Percentiles rank a stretch among this genome's conserved stretches.
These are phyloP conservation scores for Zopfia rhizophila DNA, from an alignment of 2,329 filamentous ascomycete genomes.

Conservation along the genomic window DNA sequence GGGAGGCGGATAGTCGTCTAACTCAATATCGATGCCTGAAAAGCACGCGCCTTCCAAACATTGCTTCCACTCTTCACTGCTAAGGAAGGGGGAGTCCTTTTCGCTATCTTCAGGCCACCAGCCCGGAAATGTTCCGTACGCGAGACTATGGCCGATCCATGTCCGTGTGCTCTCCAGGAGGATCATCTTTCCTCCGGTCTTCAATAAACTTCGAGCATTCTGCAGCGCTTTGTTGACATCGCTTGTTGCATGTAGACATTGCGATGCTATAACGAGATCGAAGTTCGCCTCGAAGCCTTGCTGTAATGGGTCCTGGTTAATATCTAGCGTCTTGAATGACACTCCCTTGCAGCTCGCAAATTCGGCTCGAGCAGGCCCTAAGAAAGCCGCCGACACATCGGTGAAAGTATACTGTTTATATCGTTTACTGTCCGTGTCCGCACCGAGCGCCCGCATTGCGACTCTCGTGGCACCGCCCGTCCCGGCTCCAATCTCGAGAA, in stretches of 20 bases:
- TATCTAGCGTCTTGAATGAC: constrained; percentile 4
- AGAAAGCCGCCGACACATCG: constrained; percentile 17
- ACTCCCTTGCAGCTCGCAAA: constrained; percentile 3
- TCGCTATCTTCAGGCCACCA: neutral
- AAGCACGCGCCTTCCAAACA: constrained; percentile 44
- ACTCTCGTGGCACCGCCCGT: constrained; percentile 20
- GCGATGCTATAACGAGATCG: constrained; percentile 19
- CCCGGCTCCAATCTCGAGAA: constrained; percentile 45
- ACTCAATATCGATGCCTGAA: constrained; percentile 30
- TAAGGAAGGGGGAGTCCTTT: constrained; percentile 19
- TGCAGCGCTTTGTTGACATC: constrained; percentile 26
- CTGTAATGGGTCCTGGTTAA: constrained; percentile 3
- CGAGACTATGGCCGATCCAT: neutral
- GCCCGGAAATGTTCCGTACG: constrained; percentile 17
- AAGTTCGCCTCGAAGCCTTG: constrained; percentile 47
- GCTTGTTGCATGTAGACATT: constrained; percentile 25
- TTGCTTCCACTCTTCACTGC: constrained; percentile 40
- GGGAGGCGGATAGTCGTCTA: constrained; percentile 26
- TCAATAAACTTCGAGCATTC: constrained; percentile 36
- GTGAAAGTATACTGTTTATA: constrained; percentile 16
- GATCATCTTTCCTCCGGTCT: constrained; percentile 54
- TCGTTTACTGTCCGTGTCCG: neutral
- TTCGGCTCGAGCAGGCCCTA: constrained; percentile 1
- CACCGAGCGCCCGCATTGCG: neutral
- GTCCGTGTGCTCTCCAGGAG: constrained; percentile 27